phyloP scores from a whole-genome alignment of 1,139 yeast species.

The Citeromyces siamensis region DNA sequence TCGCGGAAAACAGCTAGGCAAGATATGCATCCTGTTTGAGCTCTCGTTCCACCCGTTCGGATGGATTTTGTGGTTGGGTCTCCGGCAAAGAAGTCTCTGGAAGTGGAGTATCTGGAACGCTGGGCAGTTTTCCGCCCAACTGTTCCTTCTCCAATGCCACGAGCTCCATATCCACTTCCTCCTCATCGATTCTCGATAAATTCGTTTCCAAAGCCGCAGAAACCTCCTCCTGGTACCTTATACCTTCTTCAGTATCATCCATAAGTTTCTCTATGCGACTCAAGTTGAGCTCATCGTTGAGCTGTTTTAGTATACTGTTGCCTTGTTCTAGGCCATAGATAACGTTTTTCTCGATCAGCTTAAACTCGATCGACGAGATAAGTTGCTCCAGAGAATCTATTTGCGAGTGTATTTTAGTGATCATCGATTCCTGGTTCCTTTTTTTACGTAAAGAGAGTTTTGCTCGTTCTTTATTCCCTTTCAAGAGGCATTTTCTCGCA shows the following conservation, averaged over 20 bases:
- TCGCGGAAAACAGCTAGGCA: no score
- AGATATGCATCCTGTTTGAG: no score
- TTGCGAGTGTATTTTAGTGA: slow-evolving; percentile 64
- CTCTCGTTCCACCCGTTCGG: no score
- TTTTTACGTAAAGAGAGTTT: slow-evolving; percentile 61
- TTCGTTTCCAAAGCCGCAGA: slow-evolving; percentile 28
- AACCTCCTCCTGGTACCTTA: slow-evolving; percentile 57
- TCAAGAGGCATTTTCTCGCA: slow-evolving; percentile 43
- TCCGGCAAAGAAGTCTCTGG: neutral
- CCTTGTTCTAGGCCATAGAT: slow-evolving; percentile 73
- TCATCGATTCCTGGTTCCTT: slow-evolving; percentile 66
- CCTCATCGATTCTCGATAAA: slow-evolving; percentile 44
- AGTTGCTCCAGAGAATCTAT: slow-evolving; percentile 64
- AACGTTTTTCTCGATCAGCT: slow-evolving; percentile 78
- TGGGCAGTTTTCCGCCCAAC: neutral
- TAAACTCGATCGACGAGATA: slow-evolving; percentile 74
- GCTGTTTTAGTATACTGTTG: slow-evolving; percentile 54
- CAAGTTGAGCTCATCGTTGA: slow-evolving; percentile 67
- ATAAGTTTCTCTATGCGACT: slow-evolving; percentile 72
- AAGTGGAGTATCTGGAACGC: neutral
- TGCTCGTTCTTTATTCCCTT: slow-evolving; percentile 47
- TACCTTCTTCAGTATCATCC: slow-evolving; percentile 80
- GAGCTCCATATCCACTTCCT: slow-evolving; percentile 56
- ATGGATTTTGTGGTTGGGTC: no score
- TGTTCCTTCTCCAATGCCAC: slow-evolving; percentile 35